phyloP scores from a whole-genome alignment of 805 yeast species.

The Torulaspora indica region DNA sequence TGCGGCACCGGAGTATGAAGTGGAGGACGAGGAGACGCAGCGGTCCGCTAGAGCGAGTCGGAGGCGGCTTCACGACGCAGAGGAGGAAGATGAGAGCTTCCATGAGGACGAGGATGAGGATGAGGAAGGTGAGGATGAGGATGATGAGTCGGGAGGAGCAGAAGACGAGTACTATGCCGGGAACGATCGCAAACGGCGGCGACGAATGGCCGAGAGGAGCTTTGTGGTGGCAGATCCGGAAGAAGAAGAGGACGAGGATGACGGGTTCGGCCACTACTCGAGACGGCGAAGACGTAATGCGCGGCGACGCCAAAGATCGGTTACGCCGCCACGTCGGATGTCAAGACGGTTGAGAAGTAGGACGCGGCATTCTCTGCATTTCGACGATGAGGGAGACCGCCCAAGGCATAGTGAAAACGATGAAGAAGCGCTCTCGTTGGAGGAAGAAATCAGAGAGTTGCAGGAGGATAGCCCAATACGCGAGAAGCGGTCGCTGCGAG shows the following conservation, averaged over 20 bases:
- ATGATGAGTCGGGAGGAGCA: slow-evolving; percentile 36
- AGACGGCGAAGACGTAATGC: slow-evolving; percentile 10
- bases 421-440: slow-evolving; percentile 39
- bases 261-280: slow-evolving; percentile 10
- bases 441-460: slow-evolving; percentile 62
- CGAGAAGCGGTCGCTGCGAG: slow-evolving; percentile 51
- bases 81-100: slow-evolving; percentile 35
- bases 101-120: slow-evolving; percentile 35
- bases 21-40: slow-evolving; percentile 16
- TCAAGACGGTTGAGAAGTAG: slow-evolving; percentile 27
- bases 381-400: slow-evolving; percentile 28
- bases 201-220: slow-evolving; percentile 22
- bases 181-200: slow-evolving; percentile 15
- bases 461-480: slow-evolving; percentile 57
- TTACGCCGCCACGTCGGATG: slow-evolving; percentile 14
- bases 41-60: slow-evolving; percentile 10
- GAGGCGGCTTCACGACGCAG: slow-evolving; percentile 13
- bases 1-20: slow-evolving; percentile 17
- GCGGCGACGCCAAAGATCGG: slow-evolving; percentile 9
- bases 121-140: slow-evolving; percentile 34
- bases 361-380: slow-evolving; percentile 19
- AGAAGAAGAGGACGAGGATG: slow-evolving; percentile 30
- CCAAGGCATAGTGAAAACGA: slow-evolving; percentile 26
- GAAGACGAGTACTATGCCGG: slow-evolving; percentile 22
- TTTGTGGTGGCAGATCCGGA: slow-evolving; percentile 32